phyloP scores from a whole-genome alignment of 306 rosid species.

The Gleditsia sinensis region DNA sequence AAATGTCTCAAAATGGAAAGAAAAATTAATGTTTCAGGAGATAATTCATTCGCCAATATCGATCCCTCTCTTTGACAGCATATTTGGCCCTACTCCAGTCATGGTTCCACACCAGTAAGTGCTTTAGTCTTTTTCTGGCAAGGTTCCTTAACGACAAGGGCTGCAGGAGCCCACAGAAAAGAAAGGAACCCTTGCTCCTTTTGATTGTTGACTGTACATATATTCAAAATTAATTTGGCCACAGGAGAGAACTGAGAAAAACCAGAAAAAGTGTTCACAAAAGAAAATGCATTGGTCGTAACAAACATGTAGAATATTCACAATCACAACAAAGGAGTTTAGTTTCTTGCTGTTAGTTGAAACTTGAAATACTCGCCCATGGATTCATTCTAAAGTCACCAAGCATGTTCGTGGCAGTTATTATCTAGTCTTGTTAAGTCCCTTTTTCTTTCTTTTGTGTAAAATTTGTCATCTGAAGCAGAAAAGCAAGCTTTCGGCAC shows the following conservation, averaged over 20 bases:
- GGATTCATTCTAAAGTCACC: no score
- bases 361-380: background rate
- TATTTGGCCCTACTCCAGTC: background rate
- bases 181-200: background rate
- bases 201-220: slow-evolving; percentile 7
- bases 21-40: background rate
- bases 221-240: slow-evolving; percentile 26
- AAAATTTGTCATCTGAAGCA: slow-evolving; percentile 13
- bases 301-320: slow-evolving; percentile 42
- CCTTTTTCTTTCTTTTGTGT: background rate
- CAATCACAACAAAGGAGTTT: background rate
- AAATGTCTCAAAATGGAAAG: background rate
- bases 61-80: no score
- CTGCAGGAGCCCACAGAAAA: slow-evolving; percentile 34
- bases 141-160: slow-evolving; percentile 13
- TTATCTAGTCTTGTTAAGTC: background rate
- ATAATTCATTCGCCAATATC: no score
- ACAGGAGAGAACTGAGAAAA: no score
- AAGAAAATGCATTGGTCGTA: slow-evolving; percentile 22
- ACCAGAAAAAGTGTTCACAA: background rate
- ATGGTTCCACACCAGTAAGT: slow-evolving; percentile 27
- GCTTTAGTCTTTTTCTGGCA: slow-evolving; percentile 41
- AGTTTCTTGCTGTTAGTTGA: background rate
- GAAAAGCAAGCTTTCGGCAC: slow-evolving; percentile 53
- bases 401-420: slow-evolving; percentile 25